Evolutionary conservation across 1,284 basidiomycete genomes (phyloP).

Genomic region (Caloboletus firmus): DNA sequence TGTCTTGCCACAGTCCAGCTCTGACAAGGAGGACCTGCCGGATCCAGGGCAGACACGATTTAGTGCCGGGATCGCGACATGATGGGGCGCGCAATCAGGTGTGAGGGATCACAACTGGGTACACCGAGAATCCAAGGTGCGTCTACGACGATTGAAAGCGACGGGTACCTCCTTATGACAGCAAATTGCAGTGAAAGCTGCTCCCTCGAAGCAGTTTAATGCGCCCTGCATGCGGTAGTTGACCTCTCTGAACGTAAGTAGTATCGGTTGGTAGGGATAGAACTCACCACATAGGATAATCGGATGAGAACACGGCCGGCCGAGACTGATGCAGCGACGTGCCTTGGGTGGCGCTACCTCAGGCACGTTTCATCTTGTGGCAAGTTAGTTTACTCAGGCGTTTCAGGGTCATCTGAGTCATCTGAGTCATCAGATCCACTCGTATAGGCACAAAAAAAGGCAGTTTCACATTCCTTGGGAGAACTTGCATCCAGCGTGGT

Average conservation of each 20-base stretch:
- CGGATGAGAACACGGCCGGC: neutral
- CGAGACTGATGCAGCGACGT: neutral
- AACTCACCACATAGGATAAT: neutral
- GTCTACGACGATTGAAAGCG: neutral
- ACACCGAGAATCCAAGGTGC: too few relatives aligned
- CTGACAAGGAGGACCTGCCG: too few relatives aligned
- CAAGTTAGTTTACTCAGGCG: neutral
- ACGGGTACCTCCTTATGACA: neutral
- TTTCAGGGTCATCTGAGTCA: neutral
- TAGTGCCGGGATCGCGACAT: too few relatives aligned
- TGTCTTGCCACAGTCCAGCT: too few relatives aligned
- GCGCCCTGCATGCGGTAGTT: neutral
- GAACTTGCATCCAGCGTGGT: neutral
- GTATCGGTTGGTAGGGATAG: neutral
- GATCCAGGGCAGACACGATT: too few relatives aligned
- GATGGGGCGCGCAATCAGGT: too few relatives aligned
- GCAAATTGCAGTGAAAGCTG: neutral
- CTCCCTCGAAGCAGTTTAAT: neutral
- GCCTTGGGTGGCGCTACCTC: neutral
- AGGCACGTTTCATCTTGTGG: neutral
- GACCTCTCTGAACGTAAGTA: constrained; percentile 2
- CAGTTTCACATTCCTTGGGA: neutral
- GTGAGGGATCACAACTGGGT: too few relatives aligned
- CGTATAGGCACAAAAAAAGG: neutral
- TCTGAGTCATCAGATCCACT: neutral